These are phyloP conservation scores for Kazachstania sp. DNA, from an alignment of 1,139 yeast species.

Conservation along the genomic window DNA sequence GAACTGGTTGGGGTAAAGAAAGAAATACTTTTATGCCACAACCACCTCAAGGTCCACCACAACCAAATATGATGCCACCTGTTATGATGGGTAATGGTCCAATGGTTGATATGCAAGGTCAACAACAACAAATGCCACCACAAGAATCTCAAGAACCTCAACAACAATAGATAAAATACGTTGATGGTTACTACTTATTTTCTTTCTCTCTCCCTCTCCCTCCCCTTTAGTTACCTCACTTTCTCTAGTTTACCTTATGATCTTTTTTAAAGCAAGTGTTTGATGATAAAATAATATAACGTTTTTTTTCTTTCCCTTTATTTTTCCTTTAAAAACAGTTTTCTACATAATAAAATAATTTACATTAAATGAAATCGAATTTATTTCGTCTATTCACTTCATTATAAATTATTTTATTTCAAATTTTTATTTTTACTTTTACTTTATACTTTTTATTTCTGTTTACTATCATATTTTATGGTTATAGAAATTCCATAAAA, in stretches of 20 bases:
- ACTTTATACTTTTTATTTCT: too few relatives aligned
- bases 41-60: constrained; percentile 12
- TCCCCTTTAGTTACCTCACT: neutral
- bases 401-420: too few relatives aligned
- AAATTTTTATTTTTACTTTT: too few relatives aligned
- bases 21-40: constrained; percentile 36
- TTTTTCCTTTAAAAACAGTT: neutral
- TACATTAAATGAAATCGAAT: neutral
- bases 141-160: constrained; percentile 4
- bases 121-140: constrained; percentile 5
- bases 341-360: neutral
- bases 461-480: too few relatives aligned
- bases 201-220: neutral
- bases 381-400: too few relatives aligned
- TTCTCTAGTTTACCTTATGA: neutral
- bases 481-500: too few relatives aligned
- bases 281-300: neutral
- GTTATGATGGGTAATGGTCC: constrained; percentile 5
- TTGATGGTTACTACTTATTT: neutral
- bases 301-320: neutral
- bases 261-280: neutral
- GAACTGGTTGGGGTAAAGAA: constrained; percentile 85
- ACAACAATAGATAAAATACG: neutral
- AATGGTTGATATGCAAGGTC: constrained; percentile 1
- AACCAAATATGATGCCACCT: constrained; percentile 8